Evolutionary conservation across 257 asterid genomes (phyloP), one percentile per base, ranked within the genome.

Genomic region (Solanum pimpinellifolium): DNA sequence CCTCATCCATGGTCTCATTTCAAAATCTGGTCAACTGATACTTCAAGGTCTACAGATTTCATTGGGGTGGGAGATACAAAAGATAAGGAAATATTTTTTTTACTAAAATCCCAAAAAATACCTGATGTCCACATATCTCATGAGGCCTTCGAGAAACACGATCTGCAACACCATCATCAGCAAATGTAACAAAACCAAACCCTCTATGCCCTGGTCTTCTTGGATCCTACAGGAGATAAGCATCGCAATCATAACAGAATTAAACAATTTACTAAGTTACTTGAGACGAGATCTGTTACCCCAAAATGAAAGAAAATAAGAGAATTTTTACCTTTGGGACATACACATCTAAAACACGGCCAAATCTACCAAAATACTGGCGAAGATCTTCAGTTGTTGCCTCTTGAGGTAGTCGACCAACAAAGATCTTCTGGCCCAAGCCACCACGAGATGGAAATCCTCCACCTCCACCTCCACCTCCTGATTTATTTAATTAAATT

Each of bases 371-470:
- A 88, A 97, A 97, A 90, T 97, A 95, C 78, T 92, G 97, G 82
- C 98, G 99, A 84, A 97, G 98, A 92, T 96, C 99, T 82, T 97
- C 99, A 27, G 75, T 93, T 86, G 94, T 92, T 72, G 99, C 99
- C 93, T 97, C 99, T 90, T 97, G 99, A 88, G 99, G 99, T 83
- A 96, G 99, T 92, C 99, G 94, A 49, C 99, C 99, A 82, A 97
- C 97, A 90, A 96, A 97, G 72, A 97, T 96, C 92, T 97, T 97
- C 84, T 93, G 93, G 83, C 99, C 98, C 98, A 96, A 91, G 85
- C 98, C 95, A 69, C 98, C 98, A 90, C 97, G 98, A 87, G 96
- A 90, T 25, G 93, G 86, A 25, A 33, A 52, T n/a, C 90, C 86
- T 88, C 65, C 65, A 18, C 65, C 82, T 21, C 83, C 82, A 89